Conservation (phyloP, 2,329 filamentous ascomycete species). For the Exophiala dermatitidis region DNA sequence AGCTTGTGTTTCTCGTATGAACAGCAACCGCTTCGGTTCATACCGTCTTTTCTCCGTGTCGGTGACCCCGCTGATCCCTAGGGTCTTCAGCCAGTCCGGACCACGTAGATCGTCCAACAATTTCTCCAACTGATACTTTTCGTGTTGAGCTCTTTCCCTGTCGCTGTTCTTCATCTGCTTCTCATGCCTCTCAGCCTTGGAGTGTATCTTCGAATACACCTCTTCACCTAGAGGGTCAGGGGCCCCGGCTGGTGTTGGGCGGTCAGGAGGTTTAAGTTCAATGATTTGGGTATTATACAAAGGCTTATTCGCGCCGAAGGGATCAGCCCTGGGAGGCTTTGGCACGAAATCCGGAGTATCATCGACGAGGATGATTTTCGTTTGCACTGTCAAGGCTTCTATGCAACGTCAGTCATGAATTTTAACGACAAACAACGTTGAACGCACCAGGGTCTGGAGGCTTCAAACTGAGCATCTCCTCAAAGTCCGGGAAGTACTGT, state of each 20-base stretch:
- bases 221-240: constrained; percentile 52
- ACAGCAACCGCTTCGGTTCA: constrained; percentile 76
- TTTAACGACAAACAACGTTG: constrained; percentile 1
- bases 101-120: constrained; percentile 76
- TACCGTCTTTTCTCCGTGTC: constrained; percentile 81
- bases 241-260: constrained; percentile 20
- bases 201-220: constrained; percentile 52
- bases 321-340: constrained; percentile 24
- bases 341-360: constrained; percentile 35
- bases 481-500: constrained; percentile 86
- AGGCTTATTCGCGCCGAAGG: constrained; percentile 31
- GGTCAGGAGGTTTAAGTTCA: constrained; percentile 31
- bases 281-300: constrained; percentile 38
- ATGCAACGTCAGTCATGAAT: constrained; percentile 22
- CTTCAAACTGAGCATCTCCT: constrained; percentile 84
- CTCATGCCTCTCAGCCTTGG: constrained; percentile 57
- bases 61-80: constrained; percentile 80
- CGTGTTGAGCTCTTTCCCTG: constrained; percentile 58
- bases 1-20: constrained; percentile 71
- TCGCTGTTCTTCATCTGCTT: constrained; percentile 63
- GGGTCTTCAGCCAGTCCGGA: constrained; percentile 84
- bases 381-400: constrained; percentile 69
- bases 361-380: constrained; percentile 65
- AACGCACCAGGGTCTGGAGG: constrained; percentile 64
- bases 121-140: constrained; percentile 58